phyloP scores from a whole-genome alignment of 176 grass and related monocot species.

The Panicum miliaceum region DNA sequence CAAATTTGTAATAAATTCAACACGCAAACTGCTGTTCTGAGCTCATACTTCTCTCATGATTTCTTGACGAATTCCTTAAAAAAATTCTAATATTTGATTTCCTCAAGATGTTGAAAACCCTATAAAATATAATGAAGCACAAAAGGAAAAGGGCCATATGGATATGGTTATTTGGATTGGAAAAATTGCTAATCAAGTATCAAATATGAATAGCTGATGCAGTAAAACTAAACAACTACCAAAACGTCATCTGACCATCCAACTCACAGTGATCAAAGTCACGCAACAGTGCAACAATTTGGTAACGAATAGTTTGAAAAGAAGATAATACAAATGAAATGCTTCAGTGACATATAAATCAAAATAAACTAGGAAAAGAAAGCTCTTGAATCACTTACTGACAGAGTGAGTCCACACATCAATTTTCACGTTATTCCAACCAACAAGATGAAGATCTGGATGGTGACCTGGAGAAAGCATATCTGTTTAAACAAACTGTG shows the following conservation, averaged over 20 bases:
- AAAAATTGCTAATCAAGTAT: conserved; percentile 10
- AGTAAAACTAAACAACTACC: background rate
- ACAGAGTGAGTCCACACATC: conserved; percentile 96
- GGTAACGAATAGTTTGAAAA: conserved; percentile 6
- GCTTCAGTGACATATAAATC: conserved; percentile 7
- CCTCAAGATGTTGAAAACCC: background rate
- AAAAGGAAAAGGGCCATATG: background rate
- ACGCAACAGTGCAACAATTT: conserved; percentile 17
- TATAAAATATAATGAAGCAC: background rate
- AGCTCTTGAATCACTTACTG: conserved; percentile 61
- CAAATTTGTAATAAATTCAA: background rate
- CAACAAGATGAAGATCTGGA: conserved; percentile 95
- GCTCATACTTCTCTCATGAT: background rate
- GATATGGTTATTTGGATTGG: conserved; percentile 15
- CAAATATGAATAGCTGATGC: background rate
- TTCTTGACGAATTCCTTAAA: background rate
- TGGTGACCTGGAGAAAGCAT: conserved; percentile 79
- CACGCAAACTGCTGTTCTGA: background rate
- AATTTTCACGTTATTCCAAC: conserved; percentile 95
- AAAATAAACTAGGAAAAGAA: conserved; percentile 16
- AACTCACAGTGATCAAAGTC: background rate
- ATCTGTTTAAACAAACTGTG: conserved; percentile 33
- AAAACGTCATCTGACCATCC: background rate
- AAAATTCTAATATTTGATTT: conserved; percentile 1
- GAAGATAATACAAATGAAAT: background rate